These are phyloP conservation scores for Arthroderma sp. DNA, from an alignment of 2,329 filamentous ascomycete species.

Conservation along the genomic window DNA sequence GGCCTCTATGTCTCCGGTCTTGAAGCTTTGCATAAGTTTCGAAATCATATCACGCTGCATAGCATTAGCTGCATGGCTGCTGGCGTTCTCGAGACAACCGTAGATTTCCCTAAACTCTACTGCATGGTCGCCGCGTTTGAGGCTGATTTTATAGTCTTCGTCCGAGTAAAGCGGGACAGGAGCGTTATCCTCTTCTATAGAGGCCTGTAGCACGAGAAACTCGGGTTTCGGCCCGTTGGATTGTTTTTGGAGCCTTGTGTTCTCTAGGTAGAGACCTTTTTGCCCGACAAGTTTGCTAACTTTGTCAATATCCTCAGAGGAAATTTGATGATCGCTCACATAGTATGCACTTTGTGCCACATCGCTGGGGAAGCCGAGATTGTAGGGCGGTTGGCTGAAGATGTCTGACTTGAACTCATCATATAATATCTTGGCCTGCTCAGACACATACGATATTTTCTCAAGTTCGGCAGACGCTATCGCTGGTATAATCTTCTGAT, in stretches of 20 bases:
- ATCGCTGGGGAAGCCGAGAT: slow-evolving; percentile 34
- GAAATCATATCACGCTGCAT: slow-evolving; percentile 32
- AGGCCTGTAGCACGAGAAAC: slow-evolving; percentile 13
- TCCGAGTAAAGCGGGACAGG: too few species aligned
- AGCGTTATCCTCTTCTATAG: too few species aligned
- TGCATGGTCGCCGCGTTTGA: slow-evolving; percentile 37
- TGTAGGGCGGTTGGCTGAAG: slow-evolving; percentile 8
- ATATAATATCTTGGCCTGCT: neutral
- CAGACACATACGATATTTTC: neutral
- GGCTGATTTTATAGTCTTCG: slow-evolving; percentile 13
- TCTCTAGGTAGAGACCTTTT: slow-evolving; percentile 1
- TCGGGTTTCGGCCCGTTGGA: slow-evolving; percentile 27
- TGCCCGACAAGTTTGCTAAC: neutral
- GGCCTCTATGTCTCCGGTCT: slow-evolving; percentile 36
- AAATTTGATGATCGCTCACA: neutral
- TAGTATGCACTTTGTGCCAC: slow-evolving; percentile 22
- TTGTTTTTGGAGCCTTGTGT: slow-evolving; percentile 16
- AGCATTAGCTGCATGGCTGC: slow-evolving; percentile 35
- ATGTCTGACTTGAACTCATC: slow-evolving; percentile 6
- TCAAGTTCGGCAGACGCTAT: slow-evolving; percentile 9
- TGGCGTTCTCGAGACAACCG: slow-evolving; percentile 33
- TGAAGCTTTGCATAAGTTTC: slow-evolving; percentile 36
- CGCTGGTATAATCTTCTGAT: slow-evolving; percentile 17
- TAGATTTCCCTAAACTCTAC: slow-evolving; percentile 36
- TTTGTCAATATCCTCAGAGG: slow-evolving; percentile 1